phyloP scores from a whole-genome alignment of 371 early-diverging fungal species.

The Caulochytrium protostelioides region DNA sequence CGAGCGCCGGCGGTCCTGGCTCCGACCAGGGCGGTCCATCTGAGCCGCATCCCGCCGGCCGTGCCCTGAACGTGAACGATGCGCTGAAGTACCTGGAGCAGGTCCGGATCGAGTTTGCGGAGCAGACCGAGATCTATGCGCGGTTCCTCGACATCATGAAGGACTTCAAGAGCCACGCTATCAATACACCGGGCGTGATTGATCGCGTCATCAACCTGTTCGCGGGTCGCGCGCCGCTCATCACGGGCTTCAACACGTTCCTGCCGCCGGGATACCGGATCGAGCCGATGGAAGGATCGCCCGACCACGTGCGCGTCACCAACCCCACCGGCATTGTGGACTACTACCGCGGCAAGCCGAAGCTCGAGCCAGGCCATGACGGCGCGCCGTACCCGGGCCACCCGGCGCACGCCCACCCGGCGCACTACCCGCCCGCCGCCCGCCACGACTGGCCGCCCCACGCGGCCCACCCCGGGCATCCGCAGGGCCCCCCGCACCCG shows the following conservation, averaged over 20 bases:
- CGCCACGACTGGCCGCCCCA: too few species aligned
- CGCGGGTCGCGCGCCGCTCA: constrained; percentile 70
- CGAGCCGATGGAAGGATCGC: constrained; percentile 53
- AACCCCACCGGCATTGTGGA: constrained; percentile 74
- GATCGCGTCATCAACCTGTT: constrained; percentile 88
- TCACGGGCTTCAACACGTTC: constrained; percentile 97
- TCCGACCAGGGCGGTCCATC: too few species aligned
- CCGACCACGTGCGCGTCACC: constrained; percentile 59
- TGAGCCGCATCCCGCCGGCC: too few species aligned
- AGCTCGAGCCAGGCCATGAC: too few species aligned
- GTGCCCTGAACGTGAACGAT: constrained; percentile 40
- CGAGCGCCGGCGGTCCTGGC: too few species aligned
- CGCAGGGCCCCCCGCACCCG: background rate
- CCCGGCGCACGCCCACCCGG: constrained; percentile 1
- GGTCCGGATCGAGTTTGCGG: constrained; percentile 82
- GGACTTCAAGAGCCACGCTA: constrained; percentile 85
- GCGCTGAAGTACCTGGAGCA: constrained; percentile 93
- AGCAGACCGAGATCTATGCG: constrained; percentile 89
- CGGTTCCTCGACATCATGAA: constrained; percentile 98
- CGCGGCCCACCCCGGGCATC: background rate
- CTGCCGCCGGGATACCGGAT: constrained; percentile 90
- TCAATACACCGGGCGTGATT: constrained; percentile 96
- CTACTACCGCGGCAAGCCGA: too few species aligned
- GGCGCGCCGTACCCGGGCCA: constrained; percentile 2
- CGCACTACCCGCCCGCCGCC: constrained; percentile 3